Evolutionary conservation across 148 eudicot genomes (phyloP), one percentile per base, ranked within the genome.

Genomic region (Amaranthus palmeri): DNA sequence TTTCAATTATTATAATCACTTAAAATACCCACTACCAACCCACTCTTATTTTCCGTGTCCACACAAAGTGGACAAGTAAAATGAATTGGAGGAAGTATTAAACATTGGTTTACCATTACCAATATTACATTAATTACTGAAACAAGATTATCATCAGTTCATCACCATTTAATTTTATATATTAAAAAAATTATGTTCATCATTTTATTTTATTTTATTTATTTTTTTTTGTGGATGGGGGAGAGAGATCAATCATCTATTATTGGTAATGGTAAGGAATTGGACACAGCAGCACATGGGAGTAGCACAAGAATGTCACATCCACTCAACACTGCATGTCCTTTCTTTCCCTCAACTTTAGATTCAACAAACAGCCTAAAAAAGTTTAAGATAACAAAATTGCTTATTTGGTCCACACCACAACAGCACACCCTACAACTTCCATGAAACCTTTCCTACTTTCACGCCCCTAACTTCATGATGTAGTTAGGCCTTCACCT

Each of bases 51-150:
- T n/a, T n/a, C n/a, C n/a, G n/a, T n/a, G n/a, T n/a, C n/a, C n/a
- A n/a, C n/a, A n/a, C n/a, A n/a, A n/a, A n/a, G n/a, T n/a, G n/a
- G n/a, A n/a, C n/a, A n/a, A n/a, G n/a, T n/a, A n/a, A n/a, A n/a
- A n/a, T n/a, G n/a, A n/a, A n/a, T n/a, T n/a, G n/a, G n/a, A n/a
- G n/a, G n/a, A n/a, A n/a, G n/a, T n/a, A 15, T 49, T 15, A 6
- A 48, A 7, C 50, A 9, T 25, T 3, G 12, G 10, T 8, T 9
- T 47, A 17, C 10, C 13, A 6, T 9, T 66, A 17, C 10, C 41
- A 6, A 45, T 63, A 61, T 25, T 42, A 61, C 65, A 63, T 63
- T 43, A 63, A 63, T 63, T 43, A 63, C 43, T 63, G 18, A 48
- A 13, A 63, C 2, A 44, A 13, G 25, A 63, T 57, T 7, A 2